Evolutionary conservation across 139 green algal genomes (phyloP).

Genomic region (Chlorella sp.): DNA sequence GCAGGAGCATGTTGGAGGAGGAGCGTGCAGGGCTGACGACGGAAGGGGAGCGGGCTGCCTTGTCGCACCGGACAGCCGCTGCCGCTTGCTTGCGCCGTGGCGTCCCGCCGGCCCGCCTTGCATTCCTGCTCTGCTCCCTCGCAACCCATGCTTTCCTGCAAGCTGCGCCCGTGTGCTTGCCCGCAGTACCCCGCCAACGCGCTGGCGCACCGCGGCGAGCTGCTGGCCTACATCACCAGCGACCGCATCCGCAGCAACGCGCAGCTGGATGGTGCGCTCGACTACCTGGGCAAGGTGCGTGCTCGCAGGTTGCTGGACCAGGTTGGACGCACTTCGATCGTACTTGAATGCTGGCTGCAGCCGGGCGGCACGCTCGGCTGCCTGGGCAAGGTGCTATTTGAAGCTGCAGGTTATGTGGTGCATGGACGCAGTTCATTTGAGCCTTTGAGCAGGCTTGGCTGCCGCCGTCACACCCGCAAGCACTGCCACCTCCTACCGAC

Average conservation of each 20-base stretch:
- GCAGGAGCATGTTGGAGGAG: not conserved
- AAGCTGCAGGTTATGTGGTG: too few species aligned
- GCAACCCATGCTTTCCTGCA: not conserved
- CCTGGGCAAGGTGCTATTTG: not conserved
- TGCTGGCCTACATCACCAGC: conserved; percentile 75
- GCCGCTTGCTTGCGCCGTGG: too few species aligned
- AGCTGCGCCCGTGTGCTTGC: not conserved
- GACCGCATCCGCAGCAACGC: conserved; percentile 51
- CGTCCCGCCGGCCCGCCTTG: not conserved
- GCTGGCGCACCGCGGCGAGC: conserved; percentile 69
- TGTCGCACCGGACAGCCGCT: too few species aligned
- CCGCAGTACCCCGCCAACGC: conserved; percentile 85
- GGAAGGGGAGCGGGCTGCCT: not conserved
- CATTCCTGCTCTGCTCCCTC: not conserved
- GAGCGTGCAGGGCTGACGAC: not conserved
- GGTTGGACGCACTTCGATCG: not conserved
- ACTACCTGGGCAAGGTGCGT: conserved; percentile 77
- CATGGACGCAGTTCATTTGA: too few species aligned
- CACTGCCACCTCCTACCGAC: too few species aligned
- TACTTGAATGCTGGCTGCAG: too few species aligned
- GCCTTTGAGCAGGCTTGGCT: too few species aligned
- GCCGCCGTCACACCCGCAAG: too few species aligned
- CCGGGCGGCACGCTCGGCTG: not conserved
- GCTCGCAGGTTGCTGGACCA: too few species aligned
- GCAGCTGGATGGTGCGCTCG: conserved; percentile 85